These are phyloP conservation scores for Mycena kentingensis DNA, from an alignment of 768 basidiomycete genomes.

Conservation along the genomic window DNA sequence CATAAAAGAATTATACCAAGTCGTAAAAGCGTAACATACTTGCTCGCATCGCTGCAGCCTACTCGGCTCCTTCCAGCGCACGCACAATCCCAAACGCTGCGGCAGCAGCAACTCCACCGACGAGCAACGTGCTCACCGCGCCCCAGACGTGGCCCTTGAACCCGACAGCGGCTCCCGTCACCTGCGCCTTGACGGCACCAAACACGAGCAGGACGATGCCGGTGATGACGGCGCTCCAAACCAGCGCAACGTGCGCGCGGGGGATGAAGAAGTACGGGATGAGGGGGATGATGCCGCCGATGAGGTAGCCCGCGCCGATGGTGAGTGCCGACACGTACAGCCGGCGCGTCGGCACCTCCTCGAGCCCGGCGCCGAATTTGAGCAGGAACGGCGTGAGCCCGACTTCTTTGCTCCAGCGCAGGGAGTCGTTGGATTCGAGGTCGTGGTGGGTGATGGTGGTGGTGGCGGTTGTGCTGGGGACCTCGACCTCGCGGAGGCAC, in stretches of 20 bases:
- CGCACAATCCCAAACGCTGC: constrained; percentile 57
- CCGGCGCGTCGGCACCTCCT: constrained; percentile 84
- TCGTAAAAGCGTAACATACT: neutral
- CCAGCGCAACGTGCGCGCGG: constrained; percentile 63
- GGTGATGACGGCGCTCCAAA: constrained; percentile 80
- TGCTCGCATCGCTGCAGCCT: neutral
- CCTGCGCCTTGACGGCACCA: constrained; percentile 85
- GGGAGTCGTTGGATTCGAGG: constrained; percentile 58
- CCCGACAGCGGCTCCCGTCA: constrained; percentile 76
- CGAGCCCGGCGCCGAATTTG: constrained; percentile 94
- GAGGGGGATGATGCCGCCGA: constrained; percentile 92
- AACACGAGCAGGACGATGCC: constrained; percentile 86
- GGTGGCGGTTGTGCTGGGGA: constrained; percentile 18
- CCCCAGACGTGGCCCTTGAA: constrained; percentile 80
- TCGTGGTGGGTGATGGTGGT: constrained; percentile 19
- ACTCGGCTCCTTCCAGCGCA: constrained; percentile 38
- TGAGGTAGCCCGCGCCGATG: constrained; percentile 91
- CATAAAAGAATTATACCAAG: neutral
- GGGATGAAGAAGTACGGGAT: constrained; percentile 90
- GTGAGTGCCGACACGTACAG: constrained; percentile 92
- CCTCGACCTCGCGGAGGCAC: constrained; percentile 69
- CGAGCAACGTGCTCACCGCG: constrained; percentile 81
- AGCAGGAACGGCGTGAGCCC: constrained; percentile 93
- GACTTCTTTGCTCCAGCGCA: constrained; percentile 74
- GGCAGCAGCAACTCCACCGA: constrained; percentile 89